phyloP scores from a whole-genome alignment of 2,329 filamentous ascomycete genomes.

The Fusarium keratoplasticum region DNA sequence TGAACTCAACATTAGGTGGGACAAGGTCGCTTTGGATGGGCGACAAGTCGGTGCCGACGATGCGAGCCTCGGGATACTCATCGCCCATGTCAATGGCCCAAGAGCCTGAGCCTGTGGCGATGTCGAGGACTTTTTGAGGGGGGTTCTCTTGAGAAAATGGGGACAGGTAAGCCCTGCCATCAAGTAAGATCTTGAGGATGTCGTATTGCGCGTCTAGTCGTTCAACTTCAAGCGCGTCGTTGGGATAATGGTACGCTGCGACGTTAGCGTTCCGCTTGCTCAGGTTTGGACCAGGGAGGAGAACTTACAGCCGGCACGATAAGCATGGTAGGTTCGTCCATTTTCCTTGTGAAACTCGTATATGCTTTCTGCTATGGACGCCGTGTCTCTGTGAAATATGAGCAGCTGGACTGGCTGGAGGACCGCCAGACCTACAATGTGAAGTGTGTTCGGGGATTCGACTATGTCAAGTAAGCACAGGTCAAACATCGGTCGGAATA shows the following conservation, averaged over 20 bases:
- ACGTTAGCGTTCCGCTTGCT: background rate
- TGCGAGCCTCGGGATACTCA: background rate
- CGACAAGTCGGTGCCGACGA: slow-evolving; percentile 4
- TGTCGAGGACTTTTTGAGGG: slow-evolving; percentile 1
- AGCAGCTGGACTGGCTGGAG: background rate
- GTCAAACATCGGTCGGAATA: background rate
- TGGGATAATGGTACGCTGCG: slow-evolving; percentile 2
- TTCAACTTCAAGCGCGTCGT: background rate
- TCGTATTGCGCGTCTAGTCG: background rate
- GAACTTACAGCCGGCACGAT: background rate
- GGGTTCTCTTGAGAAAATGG: background rate
- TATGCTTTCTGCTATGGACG: background rate
- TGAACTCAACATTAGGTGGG: background rate
- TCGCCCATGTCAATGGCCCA: slow-evolving; percentile 4
- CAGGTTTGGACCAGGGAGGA: background rate
- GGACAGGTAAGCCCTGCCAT: background rate
- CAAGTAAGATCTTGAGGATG: background rate
- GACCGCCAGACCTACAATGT: background rate
- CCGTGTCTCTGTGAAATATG: background rate
- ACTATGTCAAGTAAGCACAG: background rate
- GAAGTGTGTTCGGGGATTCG: background rate
- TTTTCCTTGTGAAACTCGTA: background rate
- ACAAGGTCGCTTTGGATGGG: background rate
- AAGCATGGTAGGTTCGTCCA: background rate
- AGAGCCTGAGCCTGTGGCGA: background rate